These are phyloP conservation scores for Dendrothele bispora DNA, from an alignment of 768 basidiomycete species.

Conservation along the genomic window DNA sequence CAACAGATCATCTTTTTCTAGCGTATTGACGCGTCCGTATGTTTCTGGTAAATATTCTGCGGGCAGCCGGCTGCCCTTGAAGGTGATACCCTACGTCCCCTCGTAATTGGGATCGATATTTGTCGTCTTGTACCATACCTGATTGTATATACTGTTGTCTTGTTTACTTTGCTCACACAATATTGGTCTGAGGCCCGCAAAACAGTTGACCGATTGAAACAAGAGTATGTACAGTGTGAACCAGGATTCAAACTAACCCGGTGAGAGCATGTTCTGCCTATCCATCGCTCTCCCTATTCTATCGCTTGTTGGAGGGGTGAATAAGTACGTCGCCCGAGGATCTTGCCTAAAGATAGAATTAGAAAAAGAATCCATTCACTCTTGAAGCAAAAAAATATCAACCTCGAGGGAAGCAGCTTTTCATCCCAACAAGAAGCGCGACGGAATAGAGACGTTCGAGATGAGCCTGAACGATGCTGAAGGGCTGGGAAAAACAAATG, in stretches of 20 bases:
- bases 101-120: slow-evolving; percentile 5
- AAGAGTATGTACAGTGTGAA: background rate
- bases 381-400: slow-evolving; percentile 14
- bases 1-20: too few species aligned
- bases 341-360: slow-evolving; percentile 19
- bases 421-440: slow-evolving; percentile 61
- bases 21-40: slow-evolving; percentile 68
- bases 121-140: background rate
- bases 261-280: slow-evolving; percentile 44
- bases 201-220: too few species aligned
- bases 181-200: too few species aligned
- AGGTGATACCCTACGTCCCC: too few species aligned
- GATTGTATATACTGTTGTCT: too few species aligned
- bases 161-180: too few species aligned
- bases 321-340: slow-evolving; percentile 53
- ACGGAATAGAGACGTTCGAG: too few species aligned
- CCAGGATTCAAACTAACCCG: background rate
- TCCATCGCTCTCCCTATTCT: slow-evolving; percentile 74
- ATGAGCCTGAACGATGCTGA: too few species aligned
- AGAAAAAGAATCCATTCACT: slow-evolving; percentile 1
- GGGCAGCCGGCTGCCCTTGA: slow-evolving; percentile 64
- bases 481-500: too few species aligned
- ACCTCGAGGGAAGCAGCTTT: slow-evolving; percentile 58
- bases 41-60: slow-evolving; percentile 49
- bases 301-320: slow-evolving; percentile 71